Evolutionary conservation across 2,329 filamentous ascomycete genomes (phyloP).

Genomic region (Paecilomyces fulvus): DNA sequence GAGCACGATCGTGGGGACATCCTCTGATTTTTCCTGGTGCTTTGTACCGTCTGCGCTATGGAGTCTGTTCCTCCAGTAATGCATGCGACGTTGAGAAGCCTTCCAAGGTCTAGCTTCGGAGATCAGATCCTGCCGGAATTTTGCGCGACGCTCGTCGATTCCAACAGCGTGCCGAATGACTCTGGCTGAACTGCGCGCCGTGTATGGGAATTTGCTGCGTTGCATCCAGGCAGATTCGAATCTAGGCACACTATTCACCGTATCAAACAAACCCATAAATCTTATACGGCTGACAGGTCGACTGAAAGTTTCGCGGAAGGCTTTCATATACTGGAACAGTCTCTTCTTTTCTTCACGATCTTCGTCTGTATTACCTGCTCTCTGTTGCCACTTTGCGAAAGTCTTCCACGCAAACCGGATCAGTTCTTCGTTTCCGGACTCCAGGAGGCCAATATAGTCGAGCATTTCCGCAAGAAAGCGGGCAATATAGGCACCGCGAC

Average conservation of each 20-base stretch:
- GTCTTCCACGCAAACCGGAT: conserved; percentile 70
- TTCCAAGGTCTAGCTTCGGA: conserved; percentile 33
- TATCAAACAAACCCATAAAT: conserved; percentile 74
- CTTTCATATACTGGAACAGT: conserved; percentile 67
- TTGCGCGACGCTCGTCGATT: conserved; percentile 51
- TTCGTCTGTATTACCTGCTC: conserved; percentile 19
- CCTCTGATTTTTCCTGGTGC: conserved; percentile 7
- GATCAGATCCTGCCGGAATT: conserved; percentile 51
- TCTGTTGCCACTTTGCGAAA: conserved; percentile 35
- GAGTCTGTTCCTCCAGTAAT: conserved; percentile 9
- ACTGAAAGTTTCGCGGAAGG: conserved; percentile 73
- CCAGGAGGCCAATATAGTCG: conserved; percentile 70
- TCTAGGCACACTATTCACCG: conserved; percentile 68
- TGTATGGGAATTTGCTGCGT: conserved; percentile 62
- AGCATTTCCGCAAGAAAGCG: conserved; percentile 76
- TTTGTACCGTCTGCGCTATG: conserved; percentile 9
- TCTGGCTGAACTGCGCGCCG: conserved; percentile 45
- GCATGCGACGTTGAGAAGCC: conserved; percentile 12
- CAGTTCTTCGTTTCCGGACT: conserved; percentile 79
- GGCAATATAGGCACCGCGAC: conserved; percentile 63
- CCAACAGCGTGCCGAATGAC: conserved; percentile 50
- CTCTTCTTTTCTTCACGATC: conserved; percentile 27
- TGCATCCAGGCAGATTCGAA: conserved; percentile 69
- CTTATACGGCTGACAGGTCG: conserved; percentile 64
- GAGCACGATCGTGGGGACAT: conserved; percentile 23